phyloP scores from a whole-genome alignment of 768 basidiomycete genomes.

The Stropharia rugosoannulata region DNA sequence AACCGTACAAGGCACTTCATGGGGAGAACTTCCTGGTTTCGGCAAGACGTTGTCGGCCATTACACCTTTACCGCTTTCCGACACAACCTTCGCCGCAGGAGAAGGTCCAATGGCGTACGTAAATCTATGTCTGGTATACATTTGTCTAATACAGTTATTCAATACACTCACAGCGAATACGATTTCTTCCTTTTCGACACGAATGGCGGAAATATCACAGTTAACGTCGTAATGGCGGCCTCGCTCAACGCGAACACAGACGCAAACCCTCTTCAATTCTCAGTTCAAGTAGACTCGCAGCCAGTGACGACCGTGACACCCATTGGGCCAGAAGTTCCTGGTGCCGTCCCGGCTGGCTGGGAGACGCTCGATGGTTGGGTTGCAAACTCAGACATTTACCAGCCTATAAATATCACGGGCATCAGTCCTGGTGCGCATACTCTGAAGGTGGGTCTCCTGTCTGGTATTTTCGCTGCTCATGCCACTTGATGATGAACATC shows the following conservation, averaged over 20 bases:
- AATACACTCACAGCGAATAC: constrained; percentile 45
- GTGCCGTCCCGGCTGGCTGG: constrained; percentile 18
- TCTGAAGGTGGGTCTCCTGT: constrained; percentile 45
- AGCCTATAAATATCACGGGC: constrained; percentile 37
- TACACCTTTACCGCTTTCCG: constrained; percentile 55
- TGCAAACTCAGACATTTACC: constrained; percentile 47
- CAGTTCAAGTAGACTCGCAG: constrained; percentile 49
- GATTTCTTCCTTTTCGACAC: constrained; percentile 65
- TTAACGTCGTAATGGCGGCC: constrained; percentile 49
- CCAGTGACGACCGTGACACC: constrained; percentile 42
- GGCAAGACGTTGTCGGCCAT: constrained; percentile 62
- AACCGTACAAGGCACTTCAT: constrained; percentile 49
- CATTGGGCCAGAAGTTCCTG: constrained; percentile 45
- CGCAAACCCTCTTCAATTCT: constrained; percentile 49
- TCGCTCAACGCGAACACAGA: constrained; percentile 51
- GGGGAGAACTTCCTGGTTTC: constrained; percentile 59
- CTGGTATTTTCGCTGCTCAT: neutral
- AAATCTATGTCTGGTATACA: neutral
- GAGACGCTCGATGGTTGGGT: constrained; percentile 32
- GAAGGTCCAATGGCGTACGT: constrained; percentile 58
- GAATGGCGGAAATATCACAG: constrained; percentile 43
- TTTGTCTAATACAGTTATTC: neutral
- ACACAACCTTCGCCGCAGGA: constrained; percentile 59
- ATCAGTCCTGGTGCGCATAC: constrained; percentile 55
- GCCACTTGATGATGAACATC: neutral